Evolutionary conservation across 768 basidiomycete genomes (phyloP).

Genomic region (Suillus subalutaceus): DNA sequence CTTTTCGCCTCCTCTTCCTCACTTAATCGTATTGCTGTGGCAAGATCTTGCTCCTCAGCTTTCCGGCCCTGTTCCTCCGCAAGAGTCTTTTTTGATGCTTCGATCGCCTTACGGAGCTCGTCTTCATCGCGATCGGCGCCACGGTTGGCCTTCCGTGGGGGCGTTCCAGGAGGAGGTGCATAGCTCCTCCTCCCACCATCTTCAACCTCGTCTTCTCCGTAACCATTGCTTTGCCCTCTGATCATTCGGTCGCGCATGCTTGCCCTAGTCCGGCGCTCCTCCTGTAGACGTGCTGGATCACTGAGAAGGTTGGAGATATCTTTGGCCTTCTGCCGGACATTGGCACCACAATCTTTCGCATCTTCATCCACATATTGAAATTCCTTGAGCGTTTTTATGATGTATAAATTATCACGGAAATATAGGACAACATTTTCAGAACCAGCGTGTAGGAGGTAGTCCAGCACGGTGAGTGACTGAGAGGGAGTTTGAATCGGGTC

Average conservation of each 20-base stretch:
- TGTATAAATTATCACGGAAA: conserved; percentile 95
- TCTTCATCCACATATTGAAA: conserved; percentile 97
- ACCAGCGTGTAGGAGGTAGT: conserved; percentile 94
- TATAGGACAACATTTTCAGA: conserved; percentile 99
- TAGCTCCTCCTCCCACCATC: conserved; percentile 18
- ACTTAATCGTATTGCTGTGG: conserved; percentile 81
- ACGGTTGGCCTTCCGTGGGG: conserved; percentile 24
- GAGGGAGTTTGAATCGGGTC: not conserved
- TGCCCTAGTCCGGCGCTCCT: conserved; percentile 82
- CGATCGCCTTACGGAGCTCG: conserved; percentile 84
- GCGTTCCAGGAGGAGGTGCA: conserved; percentile 9
- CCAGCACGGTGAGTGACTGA: conserved; percentile 89
- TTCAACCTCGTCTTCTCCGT: conserved; percentile 40
- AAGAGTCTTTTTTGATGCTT: conserved; percentile 79
- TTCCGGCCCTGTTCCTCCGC: conserved; percentile 65
- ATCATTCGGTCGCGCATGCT: conserved; percentile 96
- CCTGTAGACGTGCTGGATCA: conserved; percentile 83
- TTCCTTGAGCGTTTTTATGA: conserved; percentile 98
- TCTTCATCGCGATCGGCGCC: conserved; percentile 66
- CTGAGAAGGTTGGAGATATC: conserved; percentile 93
- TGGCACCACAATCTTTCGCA: conserved; percentile 97
- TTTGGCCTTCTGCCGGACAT: conserved; percentile 96
- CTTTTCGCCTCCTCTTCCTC: conserved; percentile 88
- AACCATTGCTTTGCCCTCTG: conserved; percentile 50
- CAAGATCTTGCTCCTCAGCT: conserved; percentile 82